Evolutionary conservation across 2,329 filamentous ascomycete genomes (phyloP), one percentile per base, ranked within the genome.

Genomic region (Lizonia empirigonia): DNA sequence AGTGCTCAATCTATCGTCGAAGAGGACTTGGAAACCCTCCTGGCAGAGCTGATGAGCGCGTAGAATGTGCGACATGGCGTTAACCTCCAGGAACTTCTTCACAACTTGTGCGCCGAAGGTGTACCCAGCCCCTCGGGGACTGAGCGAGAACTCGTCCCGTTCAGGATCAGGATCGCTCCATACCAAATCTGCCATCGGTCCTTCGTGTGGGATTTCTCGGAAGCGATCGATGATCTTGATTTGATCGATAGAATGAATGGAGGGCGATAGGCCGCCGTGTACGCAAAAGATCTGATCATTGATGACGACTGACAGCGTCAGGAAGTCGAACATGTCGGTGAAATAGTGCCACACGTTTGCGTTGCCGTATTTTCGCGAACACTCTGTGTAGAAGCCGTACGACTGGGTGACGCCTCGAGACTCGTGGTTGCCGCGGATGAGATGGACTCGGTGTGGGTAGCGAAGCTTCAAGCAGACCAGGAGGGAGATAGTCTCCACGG

Each of bases 221-320:
- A 97, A 99, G 36, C 94, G 90, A 77, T 99, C 94, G 72, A 99
- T 97, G 74, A 99, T 96, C 76, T 99, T 97, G 77, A 99, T 97
- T 77, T 99, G 94, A 74, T 99, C 94, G 71, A 99, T 97, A 35
- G 90, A 96, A 76, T 99, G 94, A 71, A 99, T 97, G 23, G 87
- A 89, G 19, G 78, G 76, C 38, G 72, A 74, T 70, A 75, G 74
- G 79, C 87, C 94, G 72, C 94, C 94, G 74, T 99, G 94, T 6
- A 99, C 94, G 74, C 94, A 99, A 74, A 99, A 99, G 62, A 99
- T 99, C 74, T 97, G 90, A 74, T 99, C 89, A 73, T 97, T 96
- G 72, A 99, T 99, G 58, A 99, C 93, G 55, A 97, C 95, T 65
- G 90, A 96, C 50, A 99, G 80, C 7, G 93, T 97, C 58, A 99